phyloP scores from a whole-genome alignment of 345 rosid species.

The Gossypium stocksii region DNA sequence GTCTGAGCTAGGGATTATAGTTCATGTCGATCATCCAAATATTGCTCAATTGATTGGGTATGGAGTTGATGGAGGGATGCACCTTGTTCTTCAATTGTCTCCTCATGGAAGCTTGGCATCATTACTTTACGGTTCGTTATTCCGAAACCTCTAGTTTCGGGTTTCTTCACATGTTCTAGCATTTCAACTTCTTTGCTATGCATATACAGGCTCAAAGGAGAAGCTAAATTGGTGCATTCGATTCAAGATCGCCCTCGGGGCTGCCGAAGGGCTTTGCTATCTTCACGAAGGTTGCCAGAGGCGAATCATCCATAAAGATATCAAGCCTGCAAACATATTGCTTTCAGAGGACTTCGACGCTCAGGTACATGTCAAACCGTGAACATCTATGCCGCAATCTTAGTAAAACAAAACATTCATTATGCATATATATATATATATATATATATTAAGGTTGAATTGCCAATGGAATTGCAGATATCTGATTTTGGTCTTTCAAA shows the following conservation, averaged over 20 bases:
- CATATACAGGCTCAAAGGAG: neutral
- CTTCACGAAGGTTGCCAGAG: constrained; percentile 92
- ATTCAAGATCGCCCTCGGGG: constrained; percentile 13
- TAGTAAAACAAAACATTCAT: neutral
- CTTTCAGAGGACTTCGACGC: constrained; percentile 80
- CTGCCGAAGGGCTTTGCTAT: constrained; percentile 72
- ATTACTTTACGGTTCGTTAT: constrained; percentile 62
- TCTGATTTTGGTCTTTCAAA: constrained; percentile 96
- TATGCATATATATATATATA: neutral
- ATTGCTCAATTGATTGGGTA: constrained; percentile 82
- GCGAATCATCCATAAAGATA: constrained; percentile 89
- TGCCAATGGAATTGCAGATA: constrained; percentile 39
- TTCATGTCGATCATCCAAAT: constrained; percentile 86
- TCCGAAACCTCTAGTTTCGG: neutral
- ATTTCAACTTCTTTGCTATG: neutral
- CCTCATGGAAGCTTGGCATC: constrained; percentile 84
- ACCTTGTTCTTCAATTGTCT: constrained; percentile 82
- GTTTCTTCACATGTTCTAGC: neutral
- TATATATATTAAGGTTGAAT: neutral
- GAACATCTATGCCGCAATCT: neutral
- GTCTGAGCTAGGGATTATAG: constrained; percentile 89
- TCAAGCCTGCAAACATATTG: constrained; percentile 87
- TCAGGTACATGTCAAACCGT: constrained; percentile 35
- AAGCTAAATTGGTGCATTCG: neutral
- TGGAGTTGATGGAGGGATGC: constrained; percentile 95